Evolutionary conservation across 2,329 filamentous ascomycete species (phyloP).

Genomic region (Helotiales sp.): DNA sequence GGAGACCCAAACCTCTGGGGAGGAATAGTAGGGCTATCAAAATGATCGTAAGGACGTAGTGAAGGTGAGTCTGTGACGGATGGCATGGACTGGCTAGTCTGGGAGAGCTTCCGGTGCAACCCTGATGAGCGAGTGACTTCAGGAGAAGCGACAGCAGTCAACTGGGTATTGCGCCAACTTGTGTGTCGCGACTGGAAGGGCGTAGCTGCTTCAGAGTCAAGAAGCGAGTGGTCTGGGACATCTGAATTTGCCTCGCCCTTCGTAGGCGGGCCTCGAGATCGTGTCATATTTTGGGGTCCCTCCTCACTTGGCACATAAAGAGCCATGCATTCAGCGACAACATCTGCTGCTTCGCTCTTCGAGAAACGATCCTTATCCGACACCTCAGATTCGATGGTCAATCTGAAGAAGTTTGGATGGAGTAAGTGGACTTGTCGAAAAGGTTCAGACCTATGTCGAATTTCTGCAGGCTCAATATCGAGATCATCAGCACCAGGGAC

Average conservation of each 20-base stretch:
- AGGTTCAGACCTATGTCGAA: slow-evolving; percentile 71
- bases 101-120: slow-evolving; percentile 46
- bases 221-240: slow-evolving; percentile 30
- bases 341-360: slow-evolving; percentile 76
- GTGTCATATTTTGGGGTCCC: slow-evolving; percentile 12
- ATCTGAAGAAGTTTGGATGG: slow-evolving; percentile 81
- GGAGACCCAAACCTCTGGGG: slow-evolving; percentile 47
- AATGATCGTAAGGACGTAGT: slow-evolving; percentile 19
- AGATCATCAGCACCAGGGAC: slow-evolving; percentile 70
- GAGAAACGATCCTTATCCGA: slow-evolving; percentile 76
- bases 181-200: slow-evolving; percentile 33
- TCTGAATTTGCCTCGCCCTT: slow-evolving; percentile 27
- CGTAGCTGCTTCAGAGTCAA: slow-evolving; percentile 25
- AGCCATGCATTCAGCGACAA: slow-evolving; percentile 76
- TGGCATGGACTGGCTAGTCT: slow-evolving; percentile 47
- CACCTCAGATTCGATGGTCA: slow-evolving; percentile 78
- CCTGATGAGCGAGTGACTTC: slow-evolving; percentile 40
- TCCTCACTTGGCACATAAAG: slow-evolving; percentile 47
- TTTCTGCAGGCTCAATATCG: slow-evolving; percentile 76
- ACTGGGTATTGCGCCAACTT: slow-evolving; percentile 57
- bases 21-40: slow-evolving; percentile 65
- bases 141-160: slow-evolving; percentile 42
- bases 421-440: slow-evolving; percentile 73
- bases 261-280: slow-evolving; percentile 17
- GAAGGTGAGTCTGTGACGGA: slow-evolving; percentile 47